Evolutionary conservation across 2,329 filamentous ascomycete species (phyloP), one percentile per base, ranked within the genome.

Genomic region (Alternaria atra): DNA sequence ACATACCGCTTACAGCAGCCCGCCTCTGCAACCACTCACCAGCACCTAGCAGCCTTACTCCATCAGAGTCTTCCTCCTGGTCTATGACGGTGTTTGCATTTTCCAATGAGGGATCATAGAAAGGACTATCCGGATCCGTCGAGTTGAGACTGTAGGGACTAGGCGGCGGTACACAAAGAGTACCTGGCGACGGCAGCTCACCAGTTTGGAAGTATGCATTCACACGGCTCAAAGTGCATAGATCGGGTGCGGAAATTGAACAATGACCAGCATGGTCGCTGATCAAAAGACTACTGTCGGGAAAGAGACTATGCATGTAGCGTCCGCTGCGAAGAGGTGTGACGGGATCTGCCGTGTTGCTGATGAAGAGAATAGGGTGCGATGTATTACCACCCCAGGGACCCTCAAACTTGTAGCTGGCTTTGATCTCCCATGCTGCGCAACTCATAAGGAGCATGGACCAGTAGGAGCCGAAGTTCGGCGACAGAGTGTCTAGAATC

Each of bases 321-420:
- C 64, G 69, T 1, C 82, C 84, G 42, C 82, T 81, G 43, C 69
- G 66, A 5, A 89, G 73, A 3, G 87, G 86, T 0, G 86, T 89
- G 1, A 89, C 85, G 0, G 88, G 87, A 58, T 89, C 87, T 13
- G 84, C 80, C 0, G 83, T 84, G 67, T 86, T 88, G 35, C 83
- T 84, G 12, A 88, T 76, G 69, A 87, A 85, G 6, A 89, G 79
- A 32, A 89, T 77, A 0, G 87, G 87, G 63, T 85, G 81, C 6
- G 81, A 78, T 6, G 83, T 86, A 27, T 81, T 77, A 61, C 66
- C 75, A 7, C 72, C 70, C 57, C 69, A 73, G 0, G 63, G 57
- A 10, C 62, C 70, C 23, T 61, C 64, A 58, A 79, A 82, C 43
- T 70, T 72, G 60, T 77, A 71, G 9, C 64, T 60, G 1, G 81